These are phyloP conservation scores for Penicillium pulvis DNA, from an alignment of 495 filamentous ascomycete species.

Conservation along the genomic window DNA sequence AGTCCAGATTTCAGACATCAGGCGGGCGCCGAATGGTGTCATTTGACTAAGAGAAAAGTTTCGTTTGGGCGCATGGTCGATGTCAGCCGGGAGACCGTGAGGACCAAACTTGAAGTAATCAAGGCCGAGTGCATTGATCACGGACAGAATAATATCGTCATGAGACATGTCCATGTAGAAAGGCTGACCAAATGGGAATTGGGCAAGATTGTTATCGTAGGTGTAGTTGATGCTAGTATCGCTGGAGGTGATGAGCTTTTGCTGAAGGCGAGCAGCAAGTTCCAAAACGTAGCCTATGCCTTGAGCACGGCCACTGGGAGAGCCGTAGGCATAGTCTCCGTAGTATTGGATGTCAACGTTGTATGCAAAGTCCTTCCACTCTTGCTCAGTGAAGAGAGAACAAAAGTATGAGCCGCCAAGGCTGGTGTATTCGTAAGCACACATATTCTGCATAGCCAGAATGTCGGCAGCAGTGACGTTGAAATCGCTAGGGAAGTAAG, in stretches of 20 bases:
- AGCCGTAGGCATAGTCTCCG: slow-evolving; percentile 57
- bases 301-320: slow-evolving; percentile 61
- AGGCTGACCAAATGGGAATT: slow-evolving; percentile 54
- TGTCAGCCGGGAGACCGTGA: slow-evolving; percentile 42
- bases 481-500: slow-evolving; percentile 37
- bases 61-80: slow-evolving; percentile 42
- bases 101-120: slow-evolving; percentile 49
- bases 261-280: slow-evolving; percentile 58
- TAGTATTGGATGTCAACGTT: slow-evolving; percentile 61
- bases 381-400: slow-evolving; percentile 57
- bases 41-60: slow-evolving; percentile 36
- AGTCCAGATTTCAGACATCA: slow-evolving; percentile 61
- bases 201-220: slow-evolving; percentile 46
- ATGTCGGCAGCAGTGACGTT: slow-evolving; percentile 52
- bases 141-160: slow-evolving; percentile 43
- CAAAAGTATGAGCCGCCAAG: slow-evolving; percentile 47
- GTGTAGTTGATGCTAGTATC: slow-evolving; percentile 62
- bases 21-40: slow-evolving; percentile 60
- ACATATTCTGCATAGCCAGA: slow-evolving; percentile 55
- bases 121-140: slow-evolving; percentile 53
- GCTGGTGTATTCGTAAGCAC: slow-evolving; percentile 37
- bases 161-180: slow-evolving; percentile 53
- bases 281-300: slow-evolving; percentile 67
- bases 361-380: slow-evolving; percentile 60
- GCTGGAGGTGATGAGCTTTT: slow-evolving; percentile 52